Evolutionary conservation across 495 filamentous ascomycete genomes (phyloP), one percentile per base, ranked within the genome.

Genomic region (Aspergillus diversus): DNA sequence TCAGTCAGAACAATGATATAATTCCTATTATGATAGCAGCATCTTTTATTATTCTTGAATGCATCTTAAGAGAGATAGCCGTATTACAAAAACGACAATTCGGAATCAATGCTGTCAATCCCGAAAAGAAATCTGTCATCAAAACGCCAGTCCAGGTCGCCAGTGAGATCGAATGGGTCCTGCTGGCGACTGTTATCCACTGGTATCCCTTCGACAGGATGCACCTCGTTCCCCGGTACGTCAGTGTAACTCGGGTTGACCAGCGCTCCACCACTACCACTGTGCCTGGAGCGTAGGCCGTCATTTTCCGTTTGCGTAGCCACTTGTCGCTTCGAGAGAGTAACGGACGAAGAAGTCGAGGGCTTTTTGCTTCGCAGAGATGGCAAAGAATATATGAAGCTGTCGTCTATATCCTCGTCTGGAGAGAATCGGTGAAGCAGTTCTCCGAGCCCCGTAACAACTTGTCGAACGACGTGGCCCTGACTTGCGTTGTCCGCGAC

Each of bases 161-260:
- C 49, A 6, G 49, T 52, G 5, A 52, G 49, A 52, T 52, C 49
- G 12, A 52, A 52, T 6, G 49, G 49, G 31, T 52, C 49, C 31
- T 52, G 49, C 49, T 52, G 49, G 49, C 49, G 49, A 12, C 17
- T 31, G 49, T 31, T 52, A 12, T 52, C 49, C 17, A 52, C 49
- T 31, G 17, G 5, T 1, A 31, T 32, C 31, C 4, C 49, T 21
- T 17, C 49, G 4, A 52, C 17, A 11, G 11, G 11, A 52, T 1
- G 7, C 37, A 15, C 49, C 21, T 50, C 47, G 17, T 32, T 52
- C n/a, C 31, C 49, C 12, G 49, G 49, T 27, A 52, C 6, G 31
- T 52, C 49, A 4, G 17, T 5, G 17, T 31, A 52, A 12, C 2
- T 31, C 5, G 37, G 13, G 4, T 39, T 13, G 1, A 8, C 13